Percentiles rank a stretch among this genome's conserved stretches.
These are phyloP conservation scores for Coemansia umbellata DNA, from an alignment of 192 early-diverging fungal genomes.

Conservation along the genomic window DNA sequence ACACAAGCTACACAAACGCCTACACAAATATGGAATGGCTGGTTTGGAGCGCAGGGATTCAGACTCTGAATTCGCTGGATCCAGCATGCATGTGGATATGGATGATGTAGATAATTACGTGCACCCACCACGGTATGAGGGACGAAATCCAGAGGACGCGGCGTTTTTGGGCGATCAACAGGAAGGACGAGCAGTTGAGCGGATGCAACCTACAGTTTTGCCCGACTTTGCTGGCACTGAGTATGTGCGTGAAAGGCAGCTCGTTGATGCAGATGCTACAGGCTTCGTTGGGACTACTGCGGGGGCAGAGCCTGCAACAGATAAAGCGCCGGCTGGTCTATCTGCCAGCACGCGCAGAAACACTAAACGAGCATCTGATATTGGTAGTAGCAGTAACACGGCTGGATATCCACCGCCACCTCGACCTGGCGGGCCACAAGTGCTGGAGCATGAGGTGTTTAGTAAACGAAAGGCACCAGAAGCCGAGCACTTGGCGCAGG, in stretches of 20 bases:
- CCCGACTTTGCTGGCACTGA: slow-evolving; percentile 34
- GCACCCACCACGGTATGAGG: slow-evolving; percentile 22
- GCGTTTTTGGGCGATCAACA: slow-evolving; percentile 38
- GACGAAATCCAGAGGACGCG: not conserved
- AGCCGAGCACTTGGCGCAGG: not conserved
- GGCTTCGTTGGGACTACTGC: not conserved
- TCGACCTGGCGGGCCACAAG: slow-evolving; percentile 22
- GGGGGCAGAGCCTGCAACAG: not conserved
- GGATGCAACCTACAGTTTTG: slow-evolving; percentile 12
- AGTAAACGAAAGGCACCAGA: slow-evolving; percentile 1
- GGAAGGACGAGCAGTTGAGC: slow-evolving; percentile 22
- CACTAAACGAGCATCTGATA: not conserved
- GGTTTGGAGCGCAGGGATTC: slow-evolving; percentile 33
- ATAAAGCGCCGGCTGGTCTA: not conserved
- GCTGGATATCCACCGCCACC: slow-evolving; percentile 20
- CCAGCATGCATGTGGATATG: slow-evolving; percentile 37
- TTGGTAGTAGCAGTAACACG: not conserved
- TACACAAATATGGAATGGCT: slow-evolving; percentile 19
- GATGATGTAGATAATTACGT: slow-evolving; percentile 49
- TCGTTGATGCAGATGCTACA: not conserved
- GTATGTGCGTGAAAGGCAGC: slow-evolving; percentile 33
- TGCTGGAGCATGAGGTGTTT: slow-evolving; percentile 43
- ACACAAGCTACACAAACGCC: slow-evolving; percentile 16
- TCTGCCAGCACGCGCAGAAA: not conserved
- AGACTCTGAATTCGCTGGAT: slow-evolving; percentile 31